phyloP scores from a whole-genome alignment of 2,329 filamentous ascomycete species.

The Fusarium bulbicola region DNA sequence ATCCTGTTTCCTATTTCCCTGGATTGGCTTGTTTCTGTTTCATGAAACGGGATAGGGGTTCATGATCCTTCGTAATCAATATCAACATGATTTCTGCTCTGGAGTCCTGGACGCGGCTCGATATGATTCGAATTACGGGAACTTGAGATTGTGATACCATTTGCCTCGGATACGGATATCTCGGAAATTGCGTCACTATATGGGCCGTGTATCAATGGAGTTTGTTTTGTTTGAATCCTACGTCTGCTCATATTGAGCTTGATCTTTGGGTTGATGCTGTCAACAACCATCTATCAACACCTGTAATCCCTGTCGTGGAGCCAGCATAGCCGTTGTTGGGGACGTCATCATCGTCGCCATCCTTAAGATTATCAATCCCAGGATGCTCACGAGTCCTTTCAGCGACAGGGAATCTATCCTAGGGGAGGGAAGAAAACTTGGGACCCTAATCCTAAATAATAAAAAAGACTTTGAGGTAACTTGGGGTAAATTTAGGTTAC shows the following conservation, averaged over 20 bases:
- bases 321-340: neutral
- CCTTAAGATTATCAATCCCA: neutral
- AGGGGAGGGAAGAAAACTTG: neutral
- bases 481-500: neutral
- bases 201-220: neutral
- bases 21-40: slow-evolving; percentile 29
- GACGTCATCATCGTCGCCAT: neutral
- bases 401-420: neutral
- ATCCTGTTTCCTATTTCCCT: slow-evolving; percentile 14
- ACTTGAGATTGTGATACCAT: neutral
- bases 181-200: slow-evolving; percentile 1
- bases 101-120: neutral
- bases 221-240: neutral
- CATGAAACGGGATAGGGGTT: slow-evolving; percentile 25
- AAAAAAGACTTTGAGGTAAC: neutral
- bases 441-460: neutral
- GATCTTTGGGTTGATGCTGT: neutral
- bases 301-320: neutral
- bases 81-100: neutral
- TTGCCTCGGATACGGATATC: neutral
- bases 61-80: slow-evolving; percentile 17
- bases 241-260: neutral
- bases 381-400: neutral
- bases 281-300: neutral
- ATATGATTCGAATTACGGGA: neutral